Evolutionary conservation across 352 stramenopile genomes (phyloP).

Genomic region (Pythium scleroteichum): DNA sequence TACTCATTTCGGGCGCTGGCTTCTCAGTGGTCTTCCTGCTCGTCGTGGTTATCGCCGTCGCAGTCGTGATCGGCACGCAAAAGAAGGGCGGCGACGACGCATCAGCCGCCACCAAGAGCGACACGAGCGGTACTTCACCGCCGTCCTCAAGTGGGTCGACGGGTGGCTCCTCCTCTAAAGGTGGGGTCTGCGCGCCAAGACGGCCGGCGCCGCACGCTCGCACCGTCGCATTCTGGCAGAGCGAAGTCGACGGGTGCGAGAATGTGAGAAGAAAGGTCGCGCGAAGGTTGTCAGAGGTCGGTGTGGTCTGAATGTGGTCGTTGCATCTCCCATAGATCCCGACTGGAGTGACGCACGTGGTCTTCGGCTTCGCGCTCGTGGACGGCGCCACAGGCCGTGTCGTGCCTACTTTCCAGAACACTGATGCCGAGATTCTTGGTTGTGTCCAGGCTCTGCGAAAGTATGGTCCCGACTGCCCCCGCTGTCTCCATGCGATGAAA

Average conservation of each 20-base stretch:
- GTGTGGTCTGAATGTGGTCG: constrained; percentile 18
- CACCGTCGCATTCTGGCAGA: constrained; percentile 81
- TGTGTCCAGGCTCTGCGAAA: constrained; percentile 59
- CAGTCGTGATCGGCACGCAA: constrained; percentile 33
- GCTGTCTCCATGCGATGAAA: neutral
- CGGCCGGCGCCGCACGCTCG: constrained; percentile 47
- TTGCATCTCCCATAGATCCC: constrained; percentile 32
- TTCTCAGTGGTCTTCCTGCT: constrained; percentile 26
- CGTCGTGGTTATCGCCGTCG: constrained; percentile 38
- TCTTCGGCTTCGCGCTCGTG: constrained; percentile 77
- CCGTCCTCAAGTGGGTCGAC: neutral
- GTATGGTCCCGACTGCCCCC: constrained; percentile 5
- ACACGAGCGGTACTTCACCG: neutral
- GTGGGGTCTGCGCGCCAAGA: constrained; percentile 24
- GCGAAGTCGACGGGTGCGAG: constrained; percentile 70
- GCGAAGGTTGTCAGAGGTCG: neutral
- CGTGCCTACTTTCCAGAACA: constrained; percentile 59
- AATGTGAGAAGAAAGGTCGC: constrained; percentile 30
- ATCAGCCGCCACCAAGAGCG: neutral
- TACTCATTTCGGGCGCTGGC: neutral
- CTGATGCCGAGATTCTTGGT: constrained; percentile 47
- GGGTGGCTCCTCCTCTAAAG: neutral
- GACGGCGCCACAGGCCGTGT: constrained; percentile 36
- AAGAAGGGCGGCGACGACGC: neutral
- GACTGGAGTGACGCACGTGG: constrained; percentile 67